Evolutionary conservation across 164 flowering plant genomes (phyloP).

Genomic region (Dillenia turbinata): DNA sequence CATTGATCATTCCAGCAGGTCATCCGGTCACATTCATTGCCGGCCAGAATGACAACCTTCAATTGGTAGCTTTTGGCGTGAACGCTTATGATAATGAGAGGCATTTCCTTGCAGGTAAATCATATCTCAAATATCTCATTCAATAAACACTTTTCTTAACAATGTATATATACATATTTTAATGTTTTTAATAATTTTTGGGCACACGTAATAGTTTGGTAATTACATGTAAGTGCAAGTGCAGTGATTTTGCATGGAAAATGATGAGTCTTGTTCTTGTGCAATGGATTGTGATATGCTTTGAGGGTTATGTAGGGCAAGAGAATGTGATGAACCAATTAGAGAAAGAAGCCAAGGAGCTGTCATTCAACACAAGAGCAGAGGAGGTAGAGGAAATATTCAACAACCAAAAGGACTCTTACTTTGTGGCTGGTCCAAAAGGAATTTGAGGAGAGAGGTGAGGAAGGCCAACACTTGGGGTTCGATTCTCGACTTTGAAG

Average conservation of each 20-base stretch:
- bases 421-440: slow-evolving; percentile 17
- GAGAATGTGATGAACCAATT: slow-evolving; percentile 27
- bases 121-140: too few species aligned
- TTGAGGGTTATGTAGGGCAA: slow-evolving; percentile 11
- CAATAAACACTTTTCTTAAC: too few species aligned
- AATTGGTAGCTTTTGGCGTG: slow-evolving; percentile 22
- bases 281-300: too few species aligned
- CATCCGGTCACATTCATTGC: slow-evolving; percentile 28
- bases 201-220: too few species aligned
- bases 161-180: too few species aligned
- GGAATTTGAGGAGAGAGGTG: neutral
- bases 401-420: slow-evolving; percentile 15
- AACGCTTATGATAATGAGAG: slow-evolving; percentile 23
- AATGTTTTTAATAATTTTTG: too few species aligned
- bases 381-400: slow-evolving; percentile 27
- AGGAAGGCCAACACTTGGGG: neutral
- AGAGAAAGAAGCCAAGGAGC: slow-evolving; percentile 25
- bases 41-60: slow-evolving; percentile 11
- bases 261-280: too few species aligned
- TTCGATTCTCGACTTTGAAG: slow-evolving; percentile 14
- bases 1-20: slow-evolving; percentile 24
- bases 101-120: slow-evolving; percentile 26
- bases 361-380: slow-evolving; percentile 20
- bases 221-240: too few species aligned
- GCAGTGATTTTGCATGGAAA: too few species aligned